Conservation (phyloP, 2,329 filamentous ascomycete species). For the Sporothrix inflata region DNA sequence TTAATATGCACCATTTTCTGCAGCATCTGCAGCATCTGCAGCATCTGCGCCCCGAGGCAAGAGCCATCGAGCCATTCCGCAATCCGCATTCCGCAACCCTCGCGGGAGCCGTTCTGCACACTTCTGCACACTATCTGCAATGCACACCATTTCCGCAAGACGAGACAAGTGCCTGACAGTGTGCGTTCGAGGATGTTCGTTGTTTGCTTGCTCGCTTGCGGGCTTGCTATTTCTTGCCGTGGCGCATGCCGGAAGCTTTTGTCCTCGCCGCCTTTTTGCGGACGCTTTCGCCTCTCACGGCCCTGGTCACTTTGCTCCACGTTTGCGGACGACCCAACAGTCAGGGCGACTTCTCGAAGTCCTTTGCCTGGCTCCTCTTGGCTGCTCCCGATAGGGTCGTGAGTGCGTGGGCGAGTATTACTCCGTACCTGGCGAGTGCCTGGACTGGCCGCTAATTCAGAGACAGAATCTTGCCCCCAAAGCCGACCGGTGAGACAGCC, state of each 20-base stretch:
- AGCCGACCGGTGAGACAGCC: constrained; percentile 7
- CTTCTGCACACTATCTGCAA: background rate
- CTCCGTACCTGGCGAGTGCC: background rate
- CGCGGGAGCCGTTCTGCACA: background rate
- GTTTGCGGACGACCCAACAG: background rate
- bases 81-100: background rate
- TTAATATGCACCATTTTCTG: background rate
- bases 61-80: background rate
- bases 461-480: background rate
- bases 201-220: no score
- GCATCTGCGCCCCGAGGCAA: background rate
- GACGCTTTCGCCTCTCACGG: background rate
- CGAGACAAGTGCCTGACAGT: background rate
- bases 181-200: background rate
- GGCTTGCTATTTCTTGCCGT: background rate
- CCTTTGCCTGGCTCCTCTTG: background rate
- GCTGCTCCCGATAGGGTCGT: background rate
- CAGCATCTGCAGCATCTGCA: constrained; percentile 6
- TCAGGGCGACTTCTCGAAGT: no score
- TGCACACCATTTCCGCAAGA: background rate
- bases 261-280: background rate
- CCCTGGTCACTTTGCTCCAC: background rate
- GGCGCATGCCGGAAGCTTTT: background rate
- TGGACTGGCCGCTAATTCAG: constrained; percentile 2
- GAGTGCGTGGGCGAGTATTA: background rate